Conservation (phyloP, 441 rosid species). For the Raphanus hybrid region DNA sequence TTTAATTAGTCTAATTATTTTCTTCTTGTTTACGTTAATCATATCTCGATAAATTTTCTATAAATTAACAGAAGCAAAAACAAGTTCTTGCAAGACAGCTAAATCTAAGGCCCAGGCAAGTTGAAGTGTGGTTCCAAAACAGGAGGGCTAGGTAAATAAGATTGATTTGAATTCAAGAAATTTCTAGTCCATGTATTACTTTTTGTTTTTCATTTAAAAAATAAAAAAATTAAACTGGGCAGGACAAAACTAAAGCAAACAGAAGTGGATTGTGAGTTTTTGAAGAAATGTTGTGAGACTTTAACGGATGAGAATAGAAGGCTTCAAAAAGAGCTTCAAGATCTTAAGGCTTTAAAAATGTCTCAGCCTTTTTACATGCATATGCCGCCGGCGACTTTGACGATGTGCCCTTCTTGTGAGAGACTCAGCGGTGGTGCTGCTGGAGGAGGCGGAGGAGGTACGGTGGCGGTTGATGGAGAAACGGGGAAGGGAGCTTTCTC, state of each 20-base stretch:
- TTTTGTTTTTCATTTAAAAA: background rate
- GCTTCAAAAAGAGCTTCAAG: conserved; percentile 71
- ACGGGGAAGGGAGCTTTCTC: conserved; percentile 57
- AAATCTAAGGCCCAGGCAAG: conserved; percentile 69
- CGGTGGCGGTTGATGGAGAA: conserved; percentile 36
- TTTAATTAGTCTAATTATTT: background rate
- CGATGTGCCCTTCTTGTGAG: conserved; percentile 81
- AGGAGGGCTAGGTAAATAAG: conserved; percentile 66
- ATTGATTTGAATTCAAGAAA: background rate
- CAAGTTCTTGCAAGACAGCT: conserved; percentile 71
- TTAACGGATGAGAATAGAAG: conserved; percentile 72
- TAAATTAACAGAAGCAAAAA: conserved; percentile 55
- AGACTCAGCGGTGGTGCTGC: conserved; percentile 52
- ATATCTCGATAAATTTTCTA: background rate
- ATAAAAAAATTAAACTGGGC: conserved; percentile 2
- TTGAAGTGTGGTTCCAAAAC: conserved; percentile 81
- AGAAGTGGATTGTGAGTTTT: conserved; percentile 68
- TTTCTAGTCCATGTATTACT: background rate
- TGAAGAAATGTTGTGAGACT: conserved; percentile 70
- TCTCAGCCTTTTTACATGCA: conserved; percentile 80
- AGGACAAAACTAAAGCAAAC: conserved; percentile 86
- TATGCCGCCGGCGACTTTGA: conserved; percentile 69
- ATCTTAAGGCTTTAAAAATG: conserved; percentile 69
- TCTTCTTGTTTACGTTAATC: conserved; percentile 14
- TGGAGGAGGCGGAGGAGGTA: conserved; percentile 34